Base-by-base conservation (phyloP, 192 early-diverging fungal genomes). In the Backusella psychrophila region DNA sequence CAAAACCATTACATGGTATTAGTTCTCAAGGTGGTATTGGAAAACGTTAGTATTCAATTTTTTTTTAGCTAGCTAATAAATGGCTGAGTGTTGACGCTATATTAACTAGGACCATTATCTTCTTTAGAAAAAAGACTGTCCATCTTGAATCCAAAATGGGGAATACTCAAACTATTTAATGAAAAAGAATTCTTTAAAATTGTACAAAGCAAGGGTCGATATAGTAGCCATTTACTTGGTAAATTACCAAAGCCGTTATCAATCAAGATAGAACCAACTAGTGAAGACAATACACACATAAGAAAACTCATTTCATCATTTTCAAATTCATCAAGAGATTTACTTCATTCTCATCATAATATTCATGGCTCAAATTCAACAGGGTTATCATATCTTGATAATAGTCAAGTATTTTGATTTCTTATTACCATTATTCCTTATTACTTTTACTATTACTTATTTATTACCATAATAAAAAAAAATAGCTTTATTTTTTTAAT, bases 131-230 rank as follows among this genome's bases (percentile, higher is more conserved):
- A 46, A 70, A 46, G 38, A 41, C 78, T 79, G 23, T 68, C 81
- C 0, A 79, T 78, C 23, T 39, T 82, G 15, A 78, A 75, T 8
- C 81, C 74, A 23, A 46, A 74, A 15, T 82, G 81, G 81, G 77
- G 71, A 31, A 74, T 78, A 2, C 44, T 82, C 21, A 82, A 82
- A 34, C 71, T 76, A 2, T 82, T 82, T 66, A 75, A 82, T 38
- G 81, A 82, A 65, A 35, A 66, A 4, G 73, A 82, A 39, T 82
- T 82, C 26, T 52, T 79, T 19, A 69, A 69, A 17, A 66, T 82
- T 6, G 78, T 82, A 19, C 77, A 78, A 36, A 78, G 71, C 6
- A 35, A 76, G 53, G 23, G 41, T 15, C 29, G 23, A 1, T 21
- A 17, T 2, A 41, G 66, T 33, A 41, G 23, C 21, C 17, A 44